Base-by-base conservation (phyloP, 805 yeast genomes). In the Candida insectorum region DNA sequence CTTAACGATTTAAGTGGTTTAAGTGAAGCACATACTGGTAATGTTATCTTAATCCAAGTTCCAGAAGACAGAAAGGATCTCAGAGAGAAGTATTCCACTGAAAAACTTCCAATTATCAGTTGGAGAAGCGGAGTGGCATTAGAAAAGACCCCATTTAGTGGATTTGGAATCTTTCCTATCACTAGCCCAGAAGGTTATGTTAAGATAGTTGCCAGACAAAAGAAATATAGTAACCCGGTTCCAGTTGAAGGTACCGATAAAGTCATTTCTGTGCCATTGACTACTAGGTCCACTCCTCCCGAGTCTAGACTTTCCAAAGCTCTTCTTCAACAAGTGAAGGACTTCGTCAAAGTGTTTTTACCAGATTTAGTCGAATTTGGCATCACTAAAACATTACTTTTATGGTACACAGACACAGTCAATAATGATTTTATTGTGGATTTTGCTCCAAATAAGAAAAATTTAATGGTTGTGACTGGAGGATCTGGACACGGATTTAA, bases 401-500 rank as follows among this genome's bases (percentile, higher is more conserved):
- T 37, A 15, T 37, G 40, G 36, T 37, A 37, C 17, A 37, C 40
- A 11, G 40, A 37, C 19, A 11, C 36, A 15, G 26, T 31, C 18
- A 59, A 58, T 28, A 54, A 53, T 27, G 61, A 62, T 28, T 58
- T 58, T 33, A 32, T 62, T 12, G 54, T 62, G 21, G 60, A 59
- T n/a, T 53, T 46, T 30, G 49, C 50, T 30, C 69, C 68, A 0
- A 34, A 49, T 18, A 48, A 49, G 24, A 42, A 37, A 12, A 51
- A 56, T 13, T 41, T 61, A 6, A 48, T 53, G 25, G 59, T 58
- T 4, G 57, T 56, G 16, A 52, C 60, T 24, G 69, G 69, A 16
- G 67, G 61, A 32, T 54, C 64, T 4, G 62, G 62, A 0, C 69
- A 62, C 41, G 60, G 55, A 3, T 62, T 60, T 36, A 60, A 57